Base-by-base conservation (phyloP, 2,329 filamentous ascomycete genomes). In the Gaeumannomyces sp. region DNA sequence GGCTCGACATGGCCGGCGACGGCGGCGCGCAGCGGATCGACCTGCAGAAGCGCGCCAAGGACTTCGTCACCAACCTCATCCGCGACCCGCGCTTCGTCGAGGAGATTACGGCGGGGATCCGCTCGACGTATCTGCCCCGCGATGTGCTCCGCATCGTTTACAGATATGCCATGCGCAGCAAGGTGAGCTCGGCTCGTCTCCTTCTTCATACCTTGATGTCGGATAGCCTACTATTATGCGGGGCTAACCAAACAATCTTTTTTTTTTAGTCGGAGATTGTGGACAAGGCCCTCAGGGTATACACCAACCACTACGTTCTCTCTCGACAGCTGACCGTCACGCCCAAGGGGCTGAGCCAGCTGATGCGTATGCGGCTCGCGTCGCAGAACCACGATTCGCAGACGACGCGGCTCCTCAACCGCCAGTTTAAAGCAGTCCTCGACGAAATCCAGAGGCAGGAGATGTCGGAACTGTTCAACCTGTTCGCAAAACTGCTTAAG, bases 231-330 rank as follows among this genome's bases (percentile, higher is more conserved):
- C 16, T 19, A 1, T 8, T 19, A 10, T 14, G 6, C 45, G 45
- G 45, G 33, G 66, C 35, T 63, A 33, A 29, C 28, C 25, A 14
- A 25, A 7, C 10, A 7, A 11, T 53, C 2, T 14, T 10, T 14
- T 19, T 56, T 25, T 56, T 10, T 16, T 66, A 83, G 73, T 80
- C 79, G 1, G 66, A 76, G 13, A 82, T 86, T 70, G 83, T 85
- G 59, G 81, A 80, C 71, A 77, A 78, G 56, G 83, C 83, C 1
- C 76, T 86, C 27, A 78, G 78, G 53, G 81, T 86, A 62, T 84
- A 85, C 72, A 80, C 80, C 59, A 83, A 83, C 77, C 82, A 86
- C 70, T 86, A 84, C 71, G 76, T 85, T 67, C 80, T 86, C 74
- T 80, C 81, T 7, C 79, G 80, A 5, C 84, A 86, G 68, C 76